Percentiles rank a stretch among this genome's conserved stretches.
These are phyloP conservation scores for Didymella segeticola DNA, from an alignment of 2,329 filamentous ascomycete genomes.

Conservation along the genomic window DNA sequence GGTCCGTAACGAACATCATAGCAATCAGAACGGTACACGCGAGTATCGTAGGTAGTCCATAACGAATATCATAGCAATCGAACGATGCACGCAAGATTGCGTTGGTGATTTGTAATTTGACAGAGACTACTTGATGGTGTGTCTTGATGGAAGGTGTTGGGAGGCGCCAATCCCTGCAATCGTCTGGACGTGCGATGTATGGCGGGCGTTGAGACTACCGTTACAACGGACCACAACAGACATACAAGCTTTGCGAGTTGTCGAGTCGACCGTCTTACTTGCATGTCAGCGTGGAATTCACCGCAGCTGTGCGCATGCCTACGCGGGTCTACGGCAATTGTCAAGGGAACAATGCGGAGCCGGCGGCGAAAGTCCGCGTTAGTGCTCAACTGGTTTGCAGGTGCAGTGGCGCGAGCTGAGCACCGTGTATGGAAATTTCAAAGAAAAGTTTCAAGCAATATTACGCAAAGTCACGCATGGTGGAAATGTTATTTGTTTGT, in stretches of 20 bases:
- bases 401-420: background rate
- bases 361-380: background rate
- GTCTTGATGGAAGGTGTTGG: too few relatives aligned
- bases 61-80: too few relatives aligned
- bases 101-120: too few relatives aligned
- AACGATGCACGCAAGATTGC: too few relatives aligned
- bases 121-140: too few relatives aligned
- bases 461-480: background rate
- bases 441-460: background rate
- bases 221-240: background rate
- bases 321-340: slow-evolving; percentile 1
- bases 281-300: background rate
- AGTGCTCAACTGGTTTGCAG: slow-evolving; percentile 1
- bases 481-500: background rate
- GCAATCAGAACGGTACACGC: too few relatives aligned
- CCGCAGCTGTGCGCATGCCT: background rate
- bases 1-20: too few relatives aligned
- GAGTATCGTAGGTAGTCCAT: too few relatives aligned
- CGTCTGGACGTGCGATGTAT: too few relatives aligned
- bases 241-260: background rate
- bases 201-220: too few relatives aligned
- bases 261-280: slow-evolving; percentile 3
- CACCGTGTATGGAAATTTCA: too few relatives aligned
- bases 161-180: too few relatives aligned
- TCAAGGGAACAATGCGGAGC: slow-evolving; percentile 11